Conservation (phyloP, 2,329 filamentous ascomycete genomes). For the Colletotrichum zoysiae region DNA sequence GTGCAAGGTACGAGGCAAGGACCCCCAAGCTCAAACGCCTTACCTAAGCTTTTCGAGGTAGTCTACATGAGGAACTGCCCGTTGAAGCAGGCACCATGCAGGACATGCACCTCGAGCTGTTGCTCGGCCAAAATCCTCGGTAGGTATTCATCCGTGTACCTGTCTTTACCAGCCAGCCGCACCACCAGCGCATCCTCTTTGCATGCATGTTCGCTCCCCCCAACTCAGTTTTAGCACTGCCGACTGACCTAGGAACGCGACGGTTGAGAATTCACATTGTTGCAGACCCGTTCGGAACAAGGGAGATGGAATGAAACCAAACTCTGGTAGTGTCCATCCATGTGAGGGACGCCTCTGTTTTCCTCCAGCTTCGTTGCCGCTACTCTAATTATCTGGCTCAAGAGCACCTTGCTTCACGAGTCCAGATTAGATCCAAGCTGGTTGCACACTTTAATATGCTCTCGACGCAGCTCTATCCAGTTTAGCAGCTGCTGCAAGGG, state of each 20-base stretch:
- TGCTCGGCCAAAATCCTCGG: background rate
- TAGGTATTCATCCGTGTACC: slow-evolving; percentile 4
- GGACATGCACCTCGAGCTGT: slow-evolving; percentile 6
- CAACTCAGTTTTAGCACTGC: background rate
- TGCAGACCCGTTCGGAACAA: slow-evolving; percentile 7
- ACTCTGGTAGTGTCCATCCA: slow-evolving; percentile 5
- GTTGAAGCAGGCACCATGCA: slow-evolving; percentile 10
- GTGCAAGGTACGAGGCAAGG: slow-evolving; percentile 19
- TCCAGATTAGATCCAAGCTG: background rate
- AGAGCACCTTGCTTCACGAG: slow-evolving; percentile 1
- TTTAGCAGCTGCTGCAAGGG: background rate
- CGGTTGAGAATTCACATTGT: background rate
- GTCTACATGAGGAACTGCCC: background rate
- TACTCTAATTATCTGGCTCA: background rate
- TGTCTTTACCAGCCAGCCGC: background rate
- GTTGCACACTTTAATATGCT: background rate
- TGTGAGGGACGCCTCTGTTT: slow-evolving; percentile 7
- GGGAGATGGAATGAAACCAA: slow-evolving; percentile 27
- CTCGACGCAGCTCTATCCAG: background rate
- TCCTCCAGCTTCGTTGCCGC: background rate
- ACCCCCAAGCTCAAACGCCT: background rate
- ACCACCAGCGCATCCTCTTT: background rate
- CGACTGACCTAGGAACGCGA: background rate
- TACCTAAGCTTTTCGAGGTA: slow-evolving; percentile 20
- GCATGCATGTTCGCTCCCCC: background rate